A percentile compares a stretch with the other conserved stretches of the same genome.
Evolutionary conservation across 2,329 filamentous ascomycete species (phyloP).

Genomic region (Monosporascus sp.): DNA sequence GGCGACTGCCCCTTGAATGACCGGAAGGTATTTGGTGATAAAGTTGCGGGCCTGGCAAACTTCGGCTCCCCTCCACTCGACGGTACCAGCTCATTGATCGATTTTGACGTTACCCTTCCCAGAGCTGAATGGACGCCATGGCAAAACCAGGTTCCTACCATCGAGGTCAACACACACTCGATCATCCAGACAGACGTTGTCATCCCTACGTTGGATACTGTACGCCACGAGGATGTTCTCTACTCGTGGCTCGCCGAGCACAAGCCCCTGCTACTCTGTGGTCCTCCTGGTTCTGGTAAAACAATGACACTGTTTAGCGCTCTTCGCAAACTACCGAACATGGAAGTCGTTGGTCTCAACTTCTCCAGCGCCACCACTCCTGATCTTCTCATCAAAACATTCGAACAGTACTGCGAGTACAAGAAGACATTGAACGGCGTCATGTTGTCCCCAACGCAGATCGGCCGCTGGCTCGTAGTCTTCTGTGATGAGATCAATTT

Average conservation of each 20-base stretch:
- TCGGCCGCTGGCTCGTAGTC: slow-evolving; percentile 94
- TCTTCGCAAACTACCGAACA: slow-evolving; percentile 91
- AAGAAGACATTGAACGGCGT: slow-evolving; percentile 97
- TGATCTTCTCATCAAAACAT: slow-evolving; percentile 96
- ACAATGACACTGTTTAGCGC: slow-evolving; percentile 99
- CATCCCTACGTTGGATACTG: slow-evolving; percentile 94
- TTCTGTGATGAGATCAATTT: slow-evolving; percentile 99
- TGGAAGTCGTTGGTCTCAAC: slow-evolving; percentile 98
- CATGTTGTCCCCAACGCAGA: slow-evolving; percentile 90
- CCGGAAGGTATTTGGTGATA: slow-evolving; percentile 84
- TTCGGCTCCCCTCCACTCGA: slow-evolving; percentile 79
- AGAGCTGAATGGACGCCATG: slow-evolving; percentile 85
- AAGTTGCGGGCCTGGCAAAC: slow-evolving; percentile 72
- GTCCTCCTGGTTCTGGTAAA: slow-evolving; percentile 96
- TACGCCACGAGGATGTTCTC: slow-evolving; percentile 96
- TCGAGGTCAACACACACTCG: slow-evolving; percentile 98
- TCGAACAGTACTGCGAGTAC: slow-evolving; percentile 99
- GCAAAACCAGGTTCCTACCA: slow-evolving; percentile 88
- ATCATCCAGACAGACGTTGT: slow-evolving; percentile 97
- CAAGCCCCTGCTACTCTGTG: slow-evolving; percentile 92
- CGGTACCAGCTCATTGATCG: slow-evolving; percentile 80
- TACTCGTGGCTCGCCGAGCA: slow-evolving; percentile 99
- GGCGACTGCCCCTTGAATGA: slow-evolving; percentile 88
- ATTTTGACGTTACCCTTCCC: slow-evolving; percentile 86
- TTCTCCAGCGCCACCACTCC: slow-evolving; percentile 98